Evolutionary conservation across 2,329 filamentous ascomycete species (phyloP), one percentile per base, ranked within the genome.

Genomic region (Colletotrichum abscissum): DNA sequence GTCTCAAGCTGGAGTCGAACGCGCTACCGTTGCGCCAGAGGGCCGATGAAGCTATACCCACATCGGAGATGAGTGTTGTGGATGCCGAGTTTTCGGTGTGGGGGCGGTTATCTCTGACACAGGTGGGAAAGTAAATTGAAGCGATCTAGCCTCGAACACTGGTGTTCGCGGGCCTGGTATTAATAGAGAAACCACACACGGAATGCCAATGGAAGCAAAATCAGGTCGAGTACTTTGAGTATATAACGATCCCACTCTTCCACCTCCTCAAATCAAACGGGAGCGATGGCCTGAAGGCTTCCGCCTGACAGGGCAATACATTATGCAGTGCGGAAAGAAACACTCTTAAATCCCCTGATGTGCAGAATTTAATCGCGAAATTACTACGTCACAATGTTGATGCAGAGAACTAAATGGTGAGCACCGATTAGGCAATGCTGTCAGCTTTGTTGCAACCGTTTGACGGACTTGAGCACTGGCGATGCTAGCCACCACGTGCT

Each of bases 11-110:
- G 56, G 57, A 68, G 67, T 69, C 67, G 66, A 69, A 69, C 66
- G 66, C 66, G 66, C 58, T 69, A 69, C 67, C 67, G 60, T 65
- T 69, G 67, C 67, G 67, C 67, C 67, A 69, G 57, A 57, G 54
- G 67, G 28, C 67, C 62, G 12, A n/a, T 49, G 42, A n/a, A n/a
- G 19, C 5, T 49, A 9, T 49, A 49, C 42, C 42, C 42, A n/a
- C 42, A 49, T n/a, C 6, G n/a, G 19, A 49, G 19, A n/a, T 49
- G 42, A 8, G 42, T 7, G 19, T 9, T n/a, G 42, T n/a, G 42
- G 42, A 49, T 49, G 42, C 19, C 6, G 8, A 1, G 7, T 4
- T 19, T 3, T 2, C 5, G 7, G 42, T 9, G 3, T 49, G 19
- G 7, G 19, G 16, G 42, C 42, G 6, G 19, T 49, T 49, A 49